Percentiles rank a stretch among this genome's conserved stretches.
These are phyloP conservation scores for Fraxinus albicans DNA, from an alignment of 305 asterid species.

Conservation along the genomic window DNA sequence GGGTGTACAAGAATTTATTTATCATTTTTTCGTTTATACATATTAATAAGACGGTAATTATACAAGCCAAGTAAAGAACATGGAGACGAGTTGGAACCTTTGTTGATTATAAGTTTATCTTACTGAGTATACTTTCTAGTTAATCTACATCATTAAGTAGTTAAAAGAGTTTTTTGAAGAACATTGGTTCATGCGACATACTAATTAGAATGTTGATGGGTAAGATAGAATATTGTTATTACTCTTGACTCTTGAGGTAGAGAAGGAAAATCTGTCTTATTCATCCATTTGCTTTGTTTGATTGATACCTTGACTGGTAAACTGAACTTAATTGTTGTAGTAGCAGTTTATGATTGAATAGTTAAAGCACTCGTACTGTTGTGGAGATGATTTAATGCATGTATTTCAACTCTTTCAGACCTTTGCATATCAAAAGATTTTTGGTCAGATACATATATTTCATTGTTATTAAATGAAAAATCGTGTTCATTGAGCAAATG, in stretches of 20 bases:
- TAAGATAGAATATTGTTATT: background rate
- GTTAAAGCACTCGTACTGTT: background rate
- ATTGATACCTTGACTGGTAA: background rate
- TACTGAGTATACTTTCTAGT: background rate
- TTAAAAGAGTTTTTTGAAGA: background rate
- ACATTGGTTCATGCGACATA: background rate
- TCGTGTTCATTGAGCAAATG: background rate
- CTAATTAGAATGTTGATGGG: background rate
- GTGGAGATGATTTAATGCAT: slow-evolving; percentile 12
- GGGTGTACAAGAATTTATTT: background rate
- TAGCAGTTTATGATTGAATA: background rate
- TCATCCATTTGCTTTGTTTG: background rate
- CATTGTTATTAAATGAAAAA: background rate
- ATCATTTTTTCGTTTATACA: background rate
- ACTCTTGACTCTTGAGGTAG: background rate
- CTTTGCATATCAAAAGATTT: background rate
- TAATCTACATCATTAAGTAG: background rate
- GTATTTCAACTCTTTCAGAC: background rate
- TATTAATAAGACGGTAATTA: background rate
- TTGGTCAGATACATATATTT: background rate
- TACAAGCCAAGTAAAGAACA: background rate
- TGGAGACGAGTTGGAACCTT: background rate
- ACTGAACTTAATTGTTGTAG: background rate
- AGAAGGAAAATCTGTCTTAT: background rate
- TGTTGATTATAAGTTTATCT: background rate